Percentiles rank a stretch among this genome's conserved stretches.
Evolutionary conservation across 2,329 filamentous ascomycete genomes (phyloP).

Genomic region (Botrytis squamosa): DNA sequence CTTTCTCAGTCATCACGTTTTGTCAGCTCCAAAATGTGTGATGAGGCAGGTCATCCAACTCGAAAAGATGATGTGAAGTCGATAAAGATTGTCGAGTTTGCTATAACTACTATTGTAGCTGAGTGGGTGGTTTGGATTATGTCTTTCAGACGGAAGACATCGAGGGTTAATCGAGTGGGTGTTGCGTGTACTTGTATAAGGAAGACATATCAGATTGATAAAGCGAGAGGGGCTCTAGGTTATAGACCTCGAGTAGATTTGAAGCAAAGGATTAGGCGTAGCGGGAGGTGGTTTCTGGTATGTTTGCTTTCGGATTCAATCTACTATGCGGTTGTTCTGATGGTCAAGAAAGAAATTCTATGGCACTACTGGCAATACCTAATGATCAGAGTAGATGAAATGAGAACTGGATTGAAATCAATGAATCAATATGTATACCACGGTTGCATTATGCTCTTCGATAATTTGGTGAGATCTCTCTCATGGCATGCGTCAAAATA

Average conservation of each 20-base stretch:
- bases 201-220: background rate
- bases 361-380: background rate
- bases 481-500: background rate
- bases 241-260: background rate
- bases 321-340: background rate
- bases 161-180: background rate
- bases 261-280: background rate
- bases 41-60: too few species aligned
- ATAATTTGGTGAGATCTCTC: background rate
- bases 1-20: too few species aligned
- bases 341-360: background rate
- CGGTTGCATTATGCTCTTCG: background rate
- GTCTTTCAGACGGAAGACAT: constrained; percentile 17
- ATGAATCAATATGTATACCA: background rate
- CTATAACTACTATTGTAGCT: constrained; percentile 21
- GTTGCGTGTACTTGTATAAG: background rate
- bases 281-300: background rate
- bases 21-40: too few species aligned
- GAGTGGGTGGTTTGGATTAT: constrained; percentile 27
- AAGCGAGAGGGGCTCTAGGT: background rate
- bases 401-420: background rate
- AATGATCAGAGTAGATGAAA: background rate
- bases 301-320: background rate
- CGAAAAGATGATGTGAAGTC: too few species aligned
- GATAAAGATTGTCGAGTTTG: background rate